phyloP scores from a whole-genome alignment of 352 stramenopile species.

The Phytophthora ohioensis region DNA sequence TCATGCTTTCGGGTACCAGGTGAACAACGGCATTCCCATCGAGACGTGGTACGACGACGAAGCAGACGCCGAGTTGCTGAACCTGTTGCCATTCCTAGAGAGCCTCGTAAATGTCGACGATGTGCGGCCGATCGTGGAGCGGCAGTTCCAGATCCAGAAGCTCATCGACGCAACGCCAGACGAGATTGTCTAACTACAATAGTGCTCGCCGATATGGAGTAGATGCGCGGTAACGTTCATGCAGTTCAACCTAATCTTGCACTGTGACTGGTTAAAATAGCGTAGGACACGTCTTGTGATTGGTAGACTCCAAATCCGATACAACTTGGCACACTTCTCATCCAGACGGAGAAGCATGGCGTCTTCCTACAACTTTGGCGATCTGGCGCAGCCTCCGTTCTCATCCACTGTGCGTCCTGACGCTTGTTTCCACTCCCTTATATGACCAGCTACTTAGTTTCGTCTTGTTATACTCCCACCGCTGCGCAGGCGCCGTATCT shows the following conservation, averaged over 20 bases:
- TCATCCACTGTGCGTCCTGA: constrained; percentile 25
- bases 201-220: constrained; percentile 8
- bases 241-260: constrained; percentile 5
- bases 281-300: constrained; percentile 30
- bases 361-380: constrained; percentile 38
- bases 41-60: constrained; percentile 99
- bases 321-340: constrained; percentile 5
- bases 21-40: constrained; percentile 99
- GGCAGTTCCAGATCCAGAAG: constrained; percentile 93
- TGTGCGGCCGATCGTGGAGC: constrained; percentile 89
- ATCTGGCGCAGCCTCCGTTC: constrained; percentile 26
- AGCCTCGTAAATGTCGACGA: constrained; percentile 89
- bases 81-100: constrained; percentile 96
- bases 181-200: constrained; percentile 48
- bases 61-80: constrained; percentile 96
- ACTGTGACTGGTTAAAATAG: constrained; percentile 31
- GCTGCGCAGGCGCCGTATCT: constrained; percentile 32
- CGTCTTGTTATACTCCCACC: neutral
- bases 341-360: constrained; percentile 28
- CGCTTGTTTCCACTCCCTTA: neutral
- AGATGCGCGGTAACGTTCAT: constrained; percentile 6
- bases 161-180: constrained; percentile 85
- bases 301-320: constrained; percentile 17
- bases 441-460: neutral
- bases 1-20: constrained; percentile 98